Conservation (phyloP, 805 yeast genomes). For the Sugiyamaella mastotermitis region DNA sequence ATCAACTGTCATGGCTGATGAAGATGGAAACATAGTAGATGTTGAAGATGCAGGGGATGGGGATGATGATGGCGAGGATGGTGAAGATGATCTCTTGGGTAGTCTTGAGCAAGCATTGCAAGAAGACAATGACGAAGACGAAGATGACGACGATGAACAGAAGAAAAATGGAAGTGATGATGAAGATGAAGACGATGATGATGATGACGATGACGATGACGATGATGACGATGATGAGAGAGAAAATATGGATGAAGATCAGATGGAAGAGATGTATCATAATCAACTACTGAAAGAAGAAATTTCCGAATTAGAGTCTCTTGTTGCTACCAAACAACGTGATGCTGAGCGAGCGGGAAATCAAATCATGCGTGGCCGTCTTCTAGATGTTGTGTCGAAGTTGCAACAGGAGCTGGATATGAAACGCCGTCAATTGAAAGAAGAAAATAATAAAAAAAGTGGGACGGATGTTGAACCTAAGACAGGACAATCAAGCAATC, state of each 20-base stretch:
- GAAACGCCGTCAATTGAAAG: constrained; percentile 61
- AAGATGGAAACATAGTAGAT: constrained; percentile 8
- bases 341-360: constrained; percentile 66
- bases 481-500: constrained; percentile 34
- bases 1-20: constrained; percentile 22
- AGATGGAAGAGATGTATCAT: constrained; percentile 51
- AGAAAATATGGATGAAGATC: constrained; percentile 47
- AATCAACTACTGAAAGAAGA: constrained; percentile 77
- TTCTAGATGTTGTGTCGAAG: constrained; percentile 71
- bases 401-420: constrained; percentile 76
- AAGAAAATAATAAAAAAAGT: constrained; percentile 30
- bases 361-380: constrained; percentile 81
- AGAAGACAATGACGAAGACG: constrained; percentile 36
- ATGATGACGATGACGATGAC: constrained; percentile 47
- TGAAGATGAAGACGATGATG: constrained; percentile 50
- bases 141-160: constrained; percentile 43
- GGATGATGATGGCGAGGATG: constrained; percentile 32
- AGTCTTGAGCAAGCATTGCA: constrained; percentile 22
- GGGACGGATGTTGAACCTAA: constrained; percentile 40
- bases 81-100: constrained; percentile 24
- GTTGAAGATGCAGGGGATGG: constrained; percentile 30
- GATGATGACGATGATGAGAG: constrained; percentile 47
- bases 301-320: constrained; percentile 70
- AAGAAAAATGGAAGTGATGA: constrained; percentile 49
- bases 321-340: constrained; percentile 66